Percentiles rank a stretch among this genome's conserved stretches.
These are phyloP conservation scores for Lachnellula willkommii DNA, from an alignment of 2,329 filamentous ascomycete species.

Conservation along the genomic window DNA sequence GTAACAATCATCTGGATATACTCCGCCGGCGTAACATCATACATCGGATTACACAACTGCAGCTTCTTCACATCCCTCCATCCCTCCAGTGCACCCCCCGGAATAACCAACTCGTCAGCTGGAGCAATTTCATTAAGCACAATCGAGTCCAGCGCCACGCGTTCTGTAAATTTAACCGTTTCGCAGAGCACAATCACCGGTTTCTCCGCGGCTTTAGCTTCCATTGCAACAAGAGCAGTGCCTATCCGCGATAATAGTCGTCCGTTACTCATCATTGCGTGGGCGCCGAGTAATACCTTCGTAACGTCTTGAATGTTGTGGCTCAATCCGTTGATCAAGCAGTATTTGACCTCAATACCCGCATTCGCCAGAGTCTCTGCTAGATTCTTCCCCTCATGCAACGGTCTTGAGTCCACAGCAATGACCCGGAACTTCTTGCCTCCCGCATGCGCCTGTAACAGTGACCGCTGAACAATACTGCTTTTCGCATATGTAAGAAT, in stretches of 20 bases:
- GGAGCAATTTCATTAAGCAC: conserved; percentile 90
- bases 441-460: conserved; percentile 63
- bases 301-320: conserved; percentile 63
- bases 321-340: conserved; percentile 70
- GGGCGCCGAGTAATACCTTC: conserved; percentile 73
- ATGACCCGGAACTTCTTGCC: conserved; percentile 79
- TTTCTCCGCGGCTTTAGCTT: conserved; percentile 68
- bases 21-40: conserved; percentile 84
- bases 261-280: conserved; percentile 94
- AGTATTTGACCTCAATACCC: conserved; percentile 75
- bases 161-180: conserved; percentile 89
- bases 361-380: conserved; percentile 62
- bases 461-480: conserved; percentile 75
- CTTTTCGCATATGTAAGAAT: conserved; percentile 84
- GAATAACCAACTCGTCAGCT: conserved; percentile 54
- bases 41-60: conserved; percentile 70
- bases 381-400: conserved; percentile 65
- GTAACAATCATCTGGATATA: conserved; percentile 87
- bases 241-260: conserved; percentile 82
- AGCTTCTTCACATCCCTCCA: conserved; percentile 56
- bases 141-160: conserved; percentile 85
- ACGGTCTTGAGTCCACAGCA: conserved; percentile 70
- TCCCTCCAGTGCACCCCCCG: conserved; percentile 38
- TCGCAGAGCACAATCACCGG: conserved; percentile 89
- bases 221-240: conserved; percentile 80